Percentiles rank a stretch among this genome's conserved stretches.
Evolutionary conservation across 2,329 filamentous ascomycete genomes (phyloP).

Genomic region (Fusarium sp.): DNA sequence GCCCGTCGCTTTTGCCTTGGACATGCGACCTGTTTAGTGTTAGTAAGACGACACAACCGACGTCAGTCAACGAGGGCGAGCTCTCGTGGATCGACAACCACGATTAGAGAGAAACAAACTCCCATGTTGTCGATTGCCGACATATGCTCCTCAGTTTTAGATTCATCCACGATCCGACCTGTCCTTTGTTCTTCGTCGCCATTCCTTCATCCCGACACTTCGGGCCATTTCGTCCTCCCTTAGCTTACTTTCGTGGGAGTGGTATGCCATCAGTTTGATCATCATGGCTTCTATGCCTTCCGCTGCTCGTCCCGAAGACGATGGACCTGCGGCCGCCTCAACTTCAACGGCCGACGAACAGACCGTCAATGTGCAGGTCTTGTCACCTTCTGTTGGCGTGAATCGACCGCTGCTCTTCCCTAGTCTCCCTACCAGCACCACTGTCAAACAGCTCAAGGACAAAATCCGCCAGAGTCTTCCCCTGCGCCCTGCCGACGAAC

Average conservation of each 20-base stretch:
- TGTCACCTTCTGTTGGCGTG: slow-evolving; percentile 68
- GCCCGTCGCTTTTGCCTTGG: slow-evolving; percentile 10
- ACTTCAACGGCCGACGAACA: slow-evolving; percentile 47
- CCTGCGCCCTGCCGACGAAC: slow-evolving; percentile 62
- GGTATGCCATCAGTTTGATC: slow-evolving; percentile 45
- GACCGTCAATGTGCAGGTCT: slow-evolving; percentile 66
- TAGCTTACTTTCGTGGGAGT: slow-evolving; percentile 27
- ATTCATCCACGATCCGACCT: slow-evolving; percentile 5
- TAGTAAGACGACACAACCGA: slow-evolving; percentile 39
- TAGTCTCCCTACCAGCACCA: slow-evolving; percentile 61
- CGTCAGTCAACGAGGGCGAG: slow-evolving; percentile 35
- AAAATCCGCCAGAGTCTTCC: slow-evolving; percentile 65
- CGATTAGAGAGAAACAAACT: slow-evolving; percentile 10
- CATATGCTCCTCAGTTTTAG: background rate
- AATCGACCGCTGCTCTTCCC: slow-evolving; percentile 62
- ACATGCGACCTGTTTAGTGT: slow-evolving; percentile 37
- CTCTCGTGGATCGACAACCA: slow-evolving; percentile 25
- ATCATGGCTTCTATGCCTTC: slow-evolving; percentile 55
- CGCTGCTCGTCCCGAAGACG: slow-evolving; percentile 42
- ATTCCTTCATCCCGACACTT: slow-evolving; percentile 9
- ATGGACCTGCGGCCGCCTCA: slow-evolving; percentile 12
- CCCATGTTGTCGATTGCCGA: slow-evolving; percentile 14
- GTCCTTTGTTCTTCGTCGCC: slow-evolving; percentile 3
- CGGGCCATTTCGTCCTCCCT: slow-evolving; percentile 16
- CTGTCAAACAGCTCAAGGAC: slow-evolving; percentile 67